These are phyloP conservation scores for Ascochyta lentis DNA, from an alignment of 2,329 filamentous ascomycete genomes.

Conservation along the genomic window DNA sequence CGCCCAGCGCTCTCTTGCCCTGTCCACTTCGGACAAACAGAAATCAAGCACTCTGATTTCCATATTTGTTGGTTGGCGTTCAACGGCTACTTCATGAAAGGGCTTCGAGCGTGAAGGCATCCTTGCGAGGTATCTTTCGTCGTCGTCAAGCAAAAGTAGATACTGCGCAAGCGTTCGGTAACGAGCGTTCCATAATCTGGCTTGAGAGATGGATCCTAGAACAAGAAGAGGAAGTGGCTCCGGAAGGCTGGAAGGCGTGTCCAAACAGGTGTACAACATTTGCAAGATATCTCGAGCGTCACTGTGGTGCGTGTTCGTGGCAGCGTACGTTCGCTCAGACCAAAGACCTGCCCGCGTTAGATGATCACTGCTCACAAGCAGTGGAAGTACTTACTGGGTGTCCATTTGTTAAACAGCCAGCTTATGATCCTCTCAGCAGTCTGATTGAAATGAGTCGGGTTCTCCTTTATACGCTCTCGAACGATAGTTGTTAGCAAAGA, in stretches of 20 bases:
- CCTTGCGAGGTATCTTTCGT: slow-evolving; percentile 11
- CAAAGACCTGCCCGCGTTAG: slow-evolving; percentile 49
- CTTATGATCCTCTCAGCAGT: slow-evolving; percentile 75
- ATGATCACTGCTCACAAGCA: background rate
- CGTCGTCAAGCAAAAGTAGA: slow-evolving; percentile 51
- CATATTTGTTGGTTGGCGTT: slow-evolving; percentile 31
- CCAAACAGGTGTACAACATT: slow-evolving; percentile 73
- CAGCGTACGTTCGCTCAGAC: slow-evolving; percentile 70
- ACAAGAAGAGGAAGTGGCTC: slow-evolving; percentile 38
- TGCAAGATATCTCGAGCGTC: slow-evolving; percentile 70
- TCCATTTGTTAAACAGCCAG: slow-evolving; percentile 86
- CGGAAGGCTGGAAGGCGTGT: slow-evolving; percentile 50
- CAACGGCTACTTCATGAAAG: slow-evolving; percentile 18
- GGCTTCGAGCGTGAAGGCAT: background rate
- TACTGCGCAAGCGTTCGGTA: slow-evolving; percentile 57
- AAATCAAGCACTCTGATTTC: slow-evolving; percentile 52
- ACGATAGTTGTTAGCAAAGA: slow-evolving; percentile 74
- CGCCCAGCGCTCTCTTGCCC: slow-evolving; percentile 54
- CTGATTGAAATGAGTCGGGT: slow-evolving; percentile 70
- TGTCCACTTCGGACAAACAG: slow-evolving; percentile 54
- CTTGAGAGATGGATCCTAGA: slow-evolving; percentile 52
- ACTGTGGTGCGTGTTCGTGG: slow-evolving; percentile 68
- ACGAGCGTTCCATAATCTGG: slow-evolving; percentile 51
- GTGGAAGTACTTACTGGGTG: slow-evolving; percentile 66
- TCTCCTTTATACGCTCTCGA: slow-evolving; percentile 68